phyloP scores from a whole-genome alignment of 192 early-diverging fungal genomes.

The Coemansia sp. region DNA sequence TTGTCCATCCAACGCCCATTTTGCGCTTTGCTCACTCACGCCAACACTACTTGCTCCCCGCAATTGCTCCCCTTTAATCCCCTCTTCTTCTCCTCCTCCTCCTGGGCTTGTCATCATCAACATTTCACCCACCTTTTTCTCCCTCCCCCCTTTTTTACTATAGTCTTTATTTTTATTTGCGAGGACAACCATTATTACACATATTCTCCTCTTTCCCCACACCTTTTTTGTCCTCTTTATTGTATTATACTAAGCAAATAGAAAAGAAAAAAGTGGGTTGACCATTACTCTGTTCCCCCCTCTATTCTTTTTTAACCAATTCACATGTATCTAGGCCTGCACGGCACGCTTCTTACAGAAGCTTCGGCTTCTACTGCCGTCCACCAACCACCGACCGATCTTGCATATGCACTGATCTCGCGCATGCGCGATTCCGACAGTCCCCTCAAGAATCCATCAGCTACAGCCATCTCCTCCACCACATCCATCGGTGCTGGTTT shows the following conservation, averaged over 20 bases:
- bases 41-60: no score
- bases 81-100: no score
- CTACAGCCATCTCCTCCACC: neutral
- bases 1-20: no score
- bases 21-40: no score
- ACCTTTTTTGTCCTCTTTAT: neutral
- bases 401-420: slow-evolving; percentile 47
- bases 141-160: slow-evolving; percentile 1
- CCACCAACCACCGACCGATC: slow-evolving; percentile 39
- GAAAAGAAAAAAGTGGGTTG: no score
- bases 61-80: no score
- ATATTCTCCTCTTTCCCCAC: neutral
- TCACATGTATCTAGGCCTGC: slow-evolving; percentile 49
- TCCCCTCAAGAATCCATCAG: neutral
- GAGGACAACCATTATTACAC: no score
- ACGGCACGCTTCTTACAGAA: slow-evolving; percentile 45
- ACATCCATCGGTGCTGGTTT: neutral
- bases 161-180: no score
- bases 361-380: slow-evolving; percentile 25
- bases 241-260: slow-evolving; percentile 6
- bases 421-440: slow-evolving; percentile 21
- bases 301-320: neutral
- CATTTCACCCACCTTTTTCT: neutral
- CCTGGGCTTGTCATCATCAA: no score
- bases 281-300: neutral